These are phyloP conservation scores for Adansonia gregorii DNA, from an alignment of 441 rosid genomes.

Conservation along the genomic window DNA sequence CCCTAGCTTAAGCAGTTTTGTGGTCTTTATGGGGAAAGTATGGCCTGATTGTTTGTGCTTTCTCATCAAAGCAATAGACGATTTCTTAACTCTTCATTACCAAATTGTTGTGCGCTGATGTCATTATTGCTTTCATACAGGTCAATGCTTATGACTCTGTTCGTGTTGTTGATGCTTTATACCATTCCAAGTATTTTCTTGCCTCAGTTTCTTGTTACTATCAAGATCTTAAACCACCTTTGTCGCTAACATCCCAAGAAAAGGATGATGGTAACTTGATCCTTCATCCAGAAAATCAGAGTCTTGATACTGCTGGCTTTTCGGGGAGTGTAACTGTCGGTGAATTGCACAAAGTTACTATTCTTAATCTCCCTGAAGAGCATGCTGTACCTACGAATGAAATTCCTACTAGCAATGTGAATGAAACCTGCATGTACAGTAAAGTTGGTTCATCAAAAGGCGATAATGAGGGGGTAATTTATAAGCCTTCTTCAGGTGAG, in stretches of 20 bases:
- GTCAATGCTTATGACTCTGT: constrained; percentile 67
- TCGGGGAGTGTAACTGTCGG: constrained; percentile 36
- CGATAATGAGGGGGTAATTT: constrained; percentile 36
- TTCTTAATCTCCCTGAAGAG: constrained; percentile 87
- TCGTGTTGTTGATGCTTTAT: constrained; percentile 76
- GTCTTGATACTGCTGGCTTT: constrained; percentile 34
- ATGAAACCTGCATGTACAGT: constrained; percentile 38
- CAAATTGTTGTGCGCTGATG: constrained; percentile 15
- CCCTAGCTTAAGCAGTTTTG: constrained; percentile 5
- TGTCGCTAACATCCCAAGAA: constrained; percentile 40
- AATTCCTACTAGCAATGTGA: constrained; percentile 37
- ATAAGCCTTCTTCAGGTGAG: constrained; percentile 39
- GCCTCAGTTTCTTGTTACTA: constrained; percentile 42
- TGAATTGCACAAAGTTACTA: constrained; percentile 76
- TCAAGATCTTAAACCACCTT: constrained; percentile 39
- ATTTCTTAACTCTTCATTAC: constrained; percentile 3
- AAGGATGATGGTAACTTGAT: constrained; percentile 39
- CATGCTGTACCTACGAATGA: constrained; percentile 36
- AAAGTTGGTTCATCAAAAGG: constrained; percentile 32
- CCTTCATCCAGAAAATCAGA: constrained; percentile 40
- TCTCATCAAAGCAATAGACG: constrained; percentile 12
- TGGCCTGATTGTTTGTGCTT: constrained; percentile 12
- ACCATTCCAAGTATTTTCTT: constrained; percentile 81
- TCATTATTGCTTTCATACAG: constrained; percentile 42
- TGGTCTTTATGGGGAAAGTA: constrained; percentile 18